Conservation (phyloP, 2,329 filamentous ascomycete genomes). For the Cladosporium sp. region DNA sequence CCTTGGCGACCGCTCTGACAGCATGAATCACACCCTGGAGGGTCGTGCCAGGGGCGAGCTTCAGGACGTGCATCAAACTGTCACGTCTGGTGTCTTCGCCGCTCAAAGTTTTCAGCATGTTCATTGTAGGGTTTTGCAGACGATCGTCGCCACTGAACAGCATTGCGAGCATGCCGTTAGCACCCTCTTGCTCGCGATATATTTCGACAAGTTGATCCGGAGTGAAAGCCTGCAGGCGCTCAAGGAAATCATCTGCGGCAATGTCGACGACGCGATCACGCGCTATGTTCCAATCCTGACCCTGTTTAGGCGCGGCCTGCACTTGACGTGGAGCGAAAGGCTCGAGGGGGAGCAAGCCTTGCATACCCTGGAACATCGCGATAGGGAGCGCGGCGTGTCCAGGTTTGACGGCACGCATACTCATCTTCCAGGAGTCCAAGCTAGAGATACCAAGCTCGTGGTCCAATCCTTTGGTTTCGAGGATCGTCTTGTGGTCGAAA, state of each 20-base stretch:
- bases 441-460: conserved; percentile 70
- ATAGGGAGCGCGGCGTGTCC: conserved; percentile 72
- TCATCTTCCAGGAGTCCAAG: conserved; percentile 73
- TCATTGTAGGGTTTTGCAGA: conserved; percentile 76
- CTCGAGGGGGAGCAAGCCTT: conserved; percentile 73
- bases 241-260: conserved; percentile 72
- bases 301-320: conserved; percentile 51
- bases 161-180: conserved; percentile 73
- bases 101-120: conserved; percentile 80
- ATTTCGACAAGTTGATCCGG: conserved; percentile 67
- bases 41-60: conserved; percentile 56
- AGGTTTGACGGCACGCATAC: conserved; percentile 66
- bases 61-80: conserved; percentile 62
- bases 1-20: conserved; percentile 55
- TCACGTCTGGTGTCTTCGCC: conserved; percentile 64
- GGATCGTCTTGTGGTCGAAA: conserved; percentile 67
- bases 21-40: conserved; percentile 59
- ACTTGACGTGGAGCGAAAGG: conserved; percentile 55
- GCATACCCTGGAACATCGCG: conserved; percentile 69
- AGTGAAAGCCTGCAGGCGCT: conserved; percentile 75
- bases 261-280: conserved; percentile 62
- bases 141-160: conserved; percentile 78
- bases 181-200: conserved; percentile 66
- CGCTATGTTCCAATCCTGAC: conserved; percentile 74
- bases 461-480: conserved; percentile 61